These are phyloP conservation scores for Pistacia vera DNA, from an alignment of 345 rosid genomes.

Conservation along the genomic window DNA sequence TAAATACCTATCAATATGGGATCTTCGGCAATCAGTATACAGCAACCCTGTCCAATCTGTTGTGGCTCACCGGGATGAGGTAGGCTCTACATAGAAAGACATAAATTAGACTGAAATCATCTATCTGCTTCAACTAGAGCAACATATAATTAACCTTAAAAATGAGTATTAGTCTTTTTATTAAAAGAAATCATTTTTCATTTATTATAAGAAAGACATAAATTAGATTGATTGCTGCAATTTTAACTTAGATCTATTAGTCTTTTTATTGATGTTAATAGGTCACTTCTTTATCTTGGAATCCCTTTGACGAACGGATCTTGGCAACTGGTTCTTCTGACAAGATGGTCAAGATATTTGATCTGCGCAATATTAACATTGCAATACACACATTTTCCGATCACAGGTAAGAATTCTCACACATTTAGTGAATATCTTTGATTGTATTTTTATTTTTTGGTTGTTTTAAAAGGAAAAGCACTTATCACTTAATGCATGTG, in stretches of 20 bases:
- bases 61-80: slow-evolving; percentile 23
- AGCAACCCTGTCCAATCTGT: too few species aligned
- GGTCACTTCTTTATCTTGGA: slow-evolving; percentile 95
- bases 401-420: slow-evolving; percentile 65
- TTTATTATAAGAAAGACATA: too few species aligned
- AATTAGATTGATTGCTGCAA: too few species aligned
- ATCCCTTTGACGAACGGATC: slow-evolving; percentile 95
- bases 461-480: too few species aligned
- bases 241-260: too few species aligned
- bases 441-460: neutral
- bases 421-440: neutral
- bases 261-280: slow-evolving; percentile 13
- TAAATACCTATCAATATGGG: too few species aligned
- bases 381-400: slow-evolving; percentile 62
- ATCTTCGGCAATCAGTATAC: slow-evolving; percentile 23
- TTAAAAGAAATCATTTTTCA: too few species aligned
- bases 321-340: slow-evolving; percentile 97
- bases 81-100: slow-evolving; percentile 26
- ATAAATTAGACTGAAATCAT: neutral
- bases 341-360: slow-evolving; percentile 33
- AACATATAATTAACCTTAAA: too few species aligned
- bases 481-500: too few species aligned
- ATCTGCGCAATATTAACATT: too few species aligned
- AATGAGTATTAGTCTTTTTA: too few species aligned
- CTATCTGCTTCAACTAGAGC: neutral